phyloP scores from a whole-genome alignment of 2,329 filamentous ascomycete species.

The Cercospora sesami region DNA sequence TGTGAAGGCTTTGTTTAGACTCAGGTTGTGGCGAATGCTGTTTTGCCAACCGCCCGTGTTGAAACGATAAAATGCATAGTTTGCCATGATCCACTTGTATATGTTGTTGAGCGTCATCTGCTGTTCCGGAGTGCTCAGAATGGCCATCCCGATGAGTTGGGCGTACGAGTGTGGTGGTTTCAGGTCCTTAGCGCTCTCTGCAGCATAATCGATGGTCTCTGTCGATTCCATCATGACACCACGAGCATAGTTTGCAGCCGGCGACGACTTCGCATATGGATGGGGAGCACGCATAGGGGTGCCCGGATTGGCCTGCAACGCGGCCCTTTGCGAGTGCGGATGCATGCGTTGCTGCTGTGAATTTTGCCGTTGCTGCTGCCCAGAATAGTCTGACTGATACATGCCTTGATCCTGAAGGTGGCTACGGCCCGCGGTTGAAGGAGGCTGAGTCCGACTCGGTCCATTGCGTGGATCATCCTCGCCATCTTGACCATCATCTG shows the following conservation, averaged over 20 bases:
- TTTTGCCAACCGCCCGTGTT: slow-evolving; percentile 94
- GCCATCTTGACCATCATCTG: slow-evolving; percentile 44
- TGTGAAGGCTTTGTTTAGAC: slow-evolving; percentile 89
- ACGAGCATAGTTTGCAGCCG: slow-evolving; percentile 49
- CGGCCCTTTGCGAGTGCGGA: slow-evolving; percentile 40
- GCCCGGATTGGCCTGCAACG: slow-evolving; percentile 38
- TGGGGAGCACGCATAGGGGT: slow-evolving; percentile 39
- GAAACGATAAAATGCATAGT: slow-evolving; percentile 90
- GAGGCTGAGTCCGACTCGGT: slow-evolving; percentile 14
- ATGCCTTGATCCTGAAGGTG: slow-evolving; percentile 27
- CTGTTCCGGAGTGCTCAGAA: slow-evolving; percentile 80
- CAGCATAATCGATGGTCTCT: slow-evolving; percentile 70
- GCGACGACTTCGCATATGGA: slow-evolving; percentile 47
- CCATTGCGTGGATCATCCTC: slow-evolving; percentile 35
- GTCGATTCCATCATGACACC: slow-evolving; percentile 55
- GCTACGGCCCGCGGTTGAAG: slow-evolving; percentile 20
- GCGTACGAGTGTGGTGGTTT: slow-evolving; percentile 97
- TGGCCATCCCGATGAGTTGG: slow-evolving; percentile 94
- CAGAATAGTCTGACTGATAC: slow-evolving; percentile 31
- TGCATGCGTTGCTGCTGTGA: slow-evolving; percentile 35
- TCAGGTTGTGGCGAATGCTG: slow-evolving; percentile 94
- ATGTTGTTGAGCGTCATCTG: slow-evolving; percentile 90
- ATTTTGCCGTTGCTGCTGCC: slow-evolving; percentile 27
- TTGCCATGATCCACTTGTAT: slow-evolving; percentile 86
- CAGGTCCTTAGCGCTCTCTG: slow-evolving; percentile 81